phyloP scores from a whole-genome alignment of 495 filamentous ascomycete genomes.

The Penicillium cataractarum region DNA sequence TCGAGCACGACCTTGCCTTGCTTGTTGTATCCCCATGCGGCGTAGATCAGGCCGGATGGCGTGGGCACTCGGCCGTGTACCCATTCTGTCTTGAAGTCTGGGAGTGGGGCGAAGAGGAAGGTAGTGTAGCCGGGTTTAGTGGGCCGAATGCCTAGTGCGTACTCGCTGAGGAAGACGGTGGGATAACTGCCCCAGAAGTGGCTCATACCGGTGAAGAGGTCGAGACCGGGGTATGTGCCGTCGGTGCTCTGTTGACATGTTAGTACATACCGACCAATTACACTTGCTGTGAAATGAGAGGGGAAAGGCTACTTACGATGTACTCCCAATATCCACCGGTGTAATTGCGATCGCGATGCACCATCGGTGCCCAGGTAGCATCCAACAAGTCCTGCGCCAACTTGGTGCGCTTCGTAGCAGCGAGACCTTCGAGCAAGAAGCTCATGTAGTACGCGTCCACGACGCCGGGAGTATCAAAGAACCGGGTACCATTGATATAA shows the following conservation, averaged over 20 bases:
- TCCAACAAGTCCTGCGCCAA: conserved; percentile 7
- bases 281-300: not conserved
- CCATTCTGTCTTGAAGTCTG: conserved; percentile 11
- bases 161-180: conserved; percentile 12
- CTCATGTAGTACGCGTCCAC: not conserved
- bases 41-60: not conserved
- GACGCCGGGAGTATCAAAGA: not conserved
- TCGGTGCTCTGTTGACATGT: conserved; percentile 9
- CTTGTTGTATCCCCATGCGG: conserved; percentile 2
- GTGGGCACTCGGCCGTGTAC: conserved; percentile 12
- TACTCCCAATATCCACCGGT: conserved; percentile 17
- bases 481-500: not conserved
- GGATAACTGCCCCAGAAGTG: conserved; percentile 15
- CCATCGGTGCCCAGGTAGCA: conserved; percentile 12
- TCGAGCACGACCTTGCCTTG: not conserved
- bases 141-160: conserved; percentile 4
- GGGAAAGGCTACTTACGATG: conserved; percentile 5
- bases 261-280: no score
- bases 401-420: not conserved
- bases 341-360: conserved; percentile 6
- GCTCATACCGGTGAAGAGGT: conserved; percentile 10
- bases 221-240: conserved; percentile 10
- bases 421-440: conserved; percentile 6
- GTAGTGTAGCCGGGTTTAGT: conserved; percentile 3
- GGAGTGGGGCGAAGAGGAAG: conserved; percentile 5